Evolutionary conservation across 805 yeast genomes (phyloP).

Genomic region (Sugiyamaella americana): DNA sequence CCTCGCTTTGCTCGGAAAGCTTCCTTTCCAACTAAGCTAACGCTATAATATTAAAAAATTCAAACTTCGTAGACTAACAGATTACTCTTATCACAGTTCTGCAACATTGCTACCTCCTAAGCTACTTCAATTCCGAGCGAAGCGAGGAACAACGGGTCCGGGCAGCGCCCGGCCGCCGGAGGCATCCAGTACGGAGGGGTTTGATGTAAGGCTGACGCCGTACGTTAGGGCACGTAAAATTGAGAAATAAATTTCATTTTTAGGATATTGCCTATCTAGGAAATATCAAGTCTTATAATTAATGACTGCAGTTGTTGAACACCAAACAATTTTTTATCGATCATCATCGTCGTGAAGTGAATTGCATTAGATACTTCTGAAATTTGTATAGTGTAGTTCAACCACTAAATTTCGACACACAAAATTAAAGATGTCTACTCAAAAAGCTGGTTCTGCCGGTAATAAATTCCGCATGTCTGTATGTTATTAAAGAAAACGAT

Average conservation of each 20-base stretch:
- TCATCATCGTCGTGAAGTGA: background rate
- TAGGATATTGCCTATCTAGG: background rate
- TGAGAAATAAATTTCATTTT: background rate
- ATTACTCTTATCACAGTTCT: too few species aligned
- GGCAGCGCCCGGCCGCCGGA: too few species aligned
- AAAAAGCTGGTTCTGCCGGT: constrained; percentile 81
- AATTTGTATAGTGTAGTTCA: background rate
- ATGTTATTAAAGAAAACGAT: constrained; percentile 54
- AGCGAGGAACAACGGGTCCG: too few species aligned
- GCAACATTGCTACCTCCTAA: too few species aligned
- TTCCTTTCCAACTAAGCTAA: too few species aligned
- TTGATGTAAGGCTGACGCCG: too few species aligned
- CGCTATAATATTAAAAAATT: too few species aligned
- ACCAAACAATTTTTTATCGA: background rate
- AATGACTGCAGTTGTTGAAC: background rate
- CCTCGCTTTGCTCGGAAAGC: too few species aligned
- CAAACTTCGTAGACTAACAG: too few species aligned
- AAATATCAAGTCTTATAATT: background rate
- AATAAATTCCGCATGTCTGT: constrained; percentile 99
- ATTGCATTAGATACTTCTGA: background rate
- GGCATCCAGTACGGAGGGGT: too few species aligned
- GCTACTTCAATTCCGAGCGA: too few species aligned
- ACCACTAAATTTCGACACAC: background rate
- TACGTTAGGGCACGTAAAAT: too few species aligned
- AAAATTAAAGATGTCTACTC: constrained; percentile 19